Conservation (phyloP, 1,139 yeast species). For the Blastobotrys niveus region DNA sequence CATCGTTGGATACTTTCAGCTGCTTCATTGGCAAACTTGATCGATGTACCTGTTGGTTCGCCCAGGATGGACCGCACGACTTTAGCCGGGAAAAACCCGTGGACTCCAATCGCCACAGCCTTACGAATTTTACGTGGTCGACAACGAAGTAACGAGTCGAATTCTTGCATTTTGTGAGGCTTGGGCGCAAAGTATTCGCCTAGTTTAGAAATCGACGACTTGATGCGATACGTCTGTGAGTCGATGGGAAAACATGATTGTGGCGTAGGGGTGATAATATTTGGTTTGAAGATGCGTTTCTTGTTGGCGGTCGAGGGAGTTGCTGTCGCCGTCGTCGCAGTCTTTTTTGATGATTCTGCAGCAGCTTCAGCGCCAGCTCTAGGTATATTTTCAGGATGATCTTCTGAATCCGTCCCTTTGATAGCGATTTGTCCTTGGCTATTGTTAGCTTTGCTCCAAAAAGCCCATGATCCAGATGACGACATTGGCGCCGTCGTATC, state of each 20-base stretch:
- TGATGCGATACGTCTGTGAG: conserved; percentile 22
- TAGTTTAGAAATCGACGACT: conserved; percentile 22
- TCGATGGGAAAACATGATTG: conserved; percentile 28
- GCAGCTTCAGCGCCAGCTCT: conserved; percentile 5
- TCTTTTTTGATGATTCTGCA: conserved; percentile 1
- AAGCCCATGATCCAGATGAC: conserved; percentile 37
- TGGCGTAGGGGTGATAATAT: conserved; percentile 30
- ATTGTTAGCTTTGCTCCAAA: conserved; percentile 26
- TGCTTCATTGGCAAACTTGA: conserved; percentile 80
- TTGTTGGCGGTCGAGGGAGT: conserved; percentile 6
- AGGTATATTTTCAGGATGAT: conserved; percentile 27
- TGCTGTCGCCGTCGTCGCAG: neutral
- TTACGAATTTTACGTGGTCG: conserved; percentile 33
- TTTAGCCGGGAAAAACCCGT: conserved; percentile 88
- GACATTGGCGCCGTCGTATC: no score
- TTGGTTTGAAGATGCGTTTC: conserved; percentile 26
- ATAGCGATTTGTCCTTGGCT: conserved; percentile 36
- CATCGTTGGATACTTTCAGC: conserved; percentile 70
- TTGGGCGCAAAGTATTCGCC: conserved; percentile 25
- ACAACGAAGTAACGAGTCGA: conserved; percentile 22
- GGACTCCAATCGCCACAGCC: conserved; percentile 82
- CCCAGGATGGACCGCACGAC: conserved; percentile 83
- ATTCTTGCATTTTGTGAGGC: conserved; percentile 16
- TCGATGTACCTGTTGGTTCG: conserved; percentile 89
- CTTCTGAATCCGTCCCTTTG: conserved; percentile 36